These are phyloP conservation scores for Rosellinia necatrix DNA, from an alignment of 2,329 filamentous ascomycete species.

Conservation along the genomic window DNA sequence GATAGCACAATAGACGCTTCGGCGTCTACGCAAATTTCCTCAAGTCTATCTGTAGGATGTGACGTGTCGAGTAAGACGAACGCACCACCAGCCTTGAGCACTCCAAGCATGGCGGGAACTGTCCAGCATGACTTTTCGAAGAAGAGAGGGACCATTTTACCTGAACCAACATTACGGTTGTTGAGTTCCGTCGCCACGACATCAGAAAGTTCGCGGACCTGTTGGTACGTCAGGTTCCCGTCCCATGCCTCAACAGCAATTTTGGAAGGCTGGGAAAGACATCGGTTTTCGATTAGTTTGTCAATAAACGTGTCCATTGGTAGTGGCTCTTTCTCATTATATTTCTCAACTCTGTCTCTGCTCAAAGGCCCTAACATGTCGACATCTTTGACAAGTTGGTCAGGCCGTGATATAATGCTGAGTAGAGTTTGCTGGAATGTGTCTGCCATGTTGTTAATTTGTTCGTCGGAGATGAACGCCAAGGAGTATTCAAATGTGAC, in stretches of 20 bases:
- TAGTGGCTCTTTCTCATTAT: not conserved
- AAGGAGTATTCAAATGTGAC: conserved; percentile 6
- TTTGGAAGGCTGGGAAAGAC: conserved; percentile 2
- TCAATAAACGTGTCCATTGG: conserved; percentile 7
- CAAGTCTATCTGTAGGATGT: conserved; percentile 31
- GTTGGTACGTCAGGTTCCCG: conserved; percentile 14
- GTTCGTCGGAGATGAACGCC: conserved; percentile 13
- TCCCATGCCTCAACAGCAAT: conserved; percentile 17
- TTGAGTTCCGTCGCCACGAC: not conserved
- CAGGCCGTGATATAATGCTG: conserved; percentile 5
- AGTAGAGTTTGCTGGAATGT: conserved; percentile 14
- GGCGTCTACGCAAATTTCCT: conserved; percentile 20
- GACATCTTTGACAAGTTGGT: not conserved
- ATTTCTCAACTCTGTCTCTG: not conserved
- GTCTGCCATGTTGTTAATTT: conserved; percentile 7
- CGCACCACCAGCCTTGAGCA: conserved; percentile 37
- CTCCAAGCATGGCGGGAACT: conserved; percentile 29
- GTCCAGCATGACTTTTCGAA: conserved; percentile 32
- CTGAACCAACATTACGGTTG: conserved; percentile 14
- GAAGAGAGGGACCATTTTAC: conserved; percentile 26
- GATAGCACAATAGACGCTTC: conserved; percentile 16
- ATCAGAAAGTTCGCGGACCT: conserved; percentile 1
- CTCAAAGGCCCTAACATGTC: conserved; percentile 1
- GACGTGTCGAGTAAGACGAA: conserved; percentile 35
- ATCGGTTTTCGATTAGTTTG: conserved; percentile 11